Evolutionary conservation across 2,329 filamentous ascomycete species (phyloP).

Genomic region (Trichoderma sp.): DNA sequence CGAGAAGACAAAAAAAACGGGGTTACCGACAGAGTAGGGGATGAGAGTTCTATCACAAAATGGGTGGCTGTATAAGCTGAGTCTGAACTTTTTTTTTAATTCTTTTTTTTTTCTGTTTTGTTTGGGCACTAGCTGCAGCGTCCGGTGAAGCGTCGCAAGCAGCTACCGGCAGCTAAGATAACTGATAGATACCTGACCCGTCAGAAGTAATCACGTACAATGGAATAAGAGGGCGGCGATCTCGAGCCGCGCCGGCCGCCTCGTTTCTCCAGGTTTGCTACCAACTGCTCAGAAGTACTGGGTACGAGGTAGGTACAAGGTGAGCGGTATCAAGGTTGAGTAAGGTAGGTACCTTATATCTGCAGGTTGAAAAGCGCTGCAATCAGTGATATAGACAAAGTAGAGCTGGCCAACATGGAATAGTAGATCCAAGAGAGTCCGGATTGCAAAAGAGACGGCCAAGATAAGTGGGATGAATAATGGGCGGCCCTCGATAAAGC

Average conservation of each 20-base stretch:
- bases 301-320: background rate
- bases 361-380: background rate
- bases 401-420: slow-evolving; percentile 1
- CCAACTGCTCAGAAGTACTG: background rate
- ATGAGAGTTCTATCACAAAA: slow-evolving; percentile 5
- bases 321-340: background rate
- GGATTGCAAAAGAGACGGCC: background rate
- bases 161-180: slow-evolving; percentile 5
- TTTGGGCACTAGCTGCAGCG: slow-evolving; percentile 15
- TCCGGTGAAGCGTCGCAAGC: slow-evolving; percentile 19
- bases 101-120: background rate
- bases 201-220: background rate
- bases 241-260: slow-evolving; percentile 5
- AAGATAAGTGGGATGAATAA: background rate
- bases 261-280: background rate
- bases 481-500: background rate
- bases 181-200: background rate
- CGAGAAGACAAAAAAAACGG: background rate
- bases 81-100: background rate
- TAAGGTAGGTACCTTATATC: background rate
- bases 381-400: background rate
- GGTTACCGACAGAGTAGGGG: background rate
- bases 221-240: slow-evolving; percentile 20
- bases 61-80: slow-evolving; percentile 14
- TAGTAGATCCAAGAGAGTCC: background rate